phyloP scores from a whole-genome alignment of 208 protist genomes.

The Sergeia podlipaevii region DNA sequence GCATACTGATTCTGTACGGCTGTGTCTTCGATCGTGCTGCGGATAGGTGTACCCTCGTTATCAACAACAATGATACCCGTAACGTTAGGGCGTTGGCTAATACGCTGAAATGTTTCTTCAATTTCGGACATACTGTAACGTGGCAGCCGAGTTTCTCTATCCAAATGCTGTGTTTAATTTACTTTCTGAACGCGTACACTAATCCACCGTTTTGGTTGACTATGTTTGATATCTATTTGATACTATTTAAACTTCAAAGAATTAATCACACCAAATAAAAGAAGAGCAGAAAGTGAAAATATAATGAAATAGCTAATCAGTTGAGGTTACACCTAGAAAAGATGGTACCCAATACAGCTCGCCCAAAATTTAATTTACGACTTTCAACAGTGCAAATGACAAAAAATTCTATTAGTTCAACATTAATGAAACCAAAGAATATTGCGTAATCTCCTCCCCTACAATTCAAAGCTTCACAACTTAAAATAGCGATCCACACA shows the following conservation, averaged over 20 bases:
- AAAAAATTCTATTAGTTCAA: too few species aligned
- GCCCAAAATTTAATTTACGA: too few species aligned
- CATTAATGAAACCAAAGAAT: too few species aligned
- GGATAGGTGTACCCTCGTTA: conserved; percentile 88
- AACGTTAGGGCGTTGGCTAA: conserved; percentile 94
- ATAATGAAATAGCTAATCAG: too few species aligned
- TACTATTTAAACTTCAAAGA: not conserved
- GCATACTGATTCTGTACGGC: conserved; percentile 92
- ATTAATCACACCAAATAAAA: not conserved
- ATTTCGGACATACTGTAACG: conserved; percentile 74
- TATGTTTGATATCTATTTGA: not conserved
- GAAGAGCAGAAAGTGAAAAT: too few species aligned
- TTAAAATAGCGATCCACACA: too few species aligned
- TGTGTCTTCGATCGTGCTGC: conserved; percentile 90
- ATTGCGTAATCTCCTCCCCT: too few species aligned
- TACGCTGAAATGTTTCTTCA: conserved; percentile 95
- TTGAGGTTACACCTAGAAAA: too few species aligned
- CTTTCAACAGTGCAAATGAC: too few species aligned
- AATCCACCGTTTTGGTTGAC: conserved; percentile 1
- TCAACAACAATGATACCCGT: conserved; percentile 94
- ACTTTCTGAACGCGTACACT: not conserved
- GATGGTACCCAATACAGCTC: too few species aligned
- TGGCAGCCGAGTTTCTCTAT: not conserved
- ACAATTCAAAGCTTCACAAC: too few species aligned
- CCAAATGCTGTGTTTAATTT: not conserved